Evolutionary conservation across 2,329 filamentous ascomycete species (phyloP).

Genomic region (Calonectria fujianensis): DNA sequence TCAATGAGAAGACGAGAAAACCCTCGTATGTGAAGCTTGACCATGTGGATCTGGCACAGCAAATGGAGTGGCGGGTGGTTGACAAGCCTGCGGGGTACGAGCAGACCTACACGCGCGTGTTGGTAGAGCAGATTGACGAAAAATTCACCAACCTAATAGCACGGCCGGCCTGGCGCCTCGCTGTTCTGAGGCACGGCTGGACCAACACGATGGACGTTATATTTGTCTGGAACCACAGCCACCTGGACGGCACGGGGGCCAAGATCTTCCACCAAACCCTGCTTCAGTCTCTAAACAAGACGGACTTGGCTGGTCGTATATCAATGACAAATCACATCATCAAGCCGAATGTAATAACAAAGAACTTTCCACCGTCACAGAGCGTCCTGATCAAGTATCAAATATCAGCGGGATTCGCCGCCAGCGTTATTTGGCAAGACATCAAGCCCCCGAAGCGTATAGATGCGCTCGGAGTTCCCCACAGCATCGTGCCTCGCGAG

Average conservation of each 20-base stretch:
- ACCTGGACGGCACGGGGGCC: conserved; percentile 38
- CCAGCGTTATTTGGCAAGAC: conserved; percentile 36
- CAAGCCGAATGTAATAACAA: background rate
- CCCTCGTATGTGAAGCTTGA: conserved; percentile 28
- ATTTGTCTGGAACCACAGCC: conserved; percentile 41
- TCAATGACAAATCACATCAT: conserved; percentile 29
- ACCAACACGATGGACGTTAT: conserved; percentile 33
- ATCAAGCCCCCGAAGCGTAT: conserved; percentile 23
- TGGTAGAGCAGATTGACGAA: conserved; percentile 9
- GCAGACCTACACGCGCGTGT: background rate
- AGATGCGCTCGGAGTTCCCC: conserved; percentile 44
- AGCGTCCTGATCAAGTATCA: conserved; percentile 43
- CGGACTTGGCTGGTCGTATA: background rate
- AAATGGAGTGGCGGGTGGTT: conserved; percentile 28
- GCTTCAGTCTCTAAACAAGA: conserved; percentile 34
- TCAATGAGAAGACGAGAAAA: conserved; percentile 7
- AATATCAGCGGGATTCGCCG: conserved; percentile 28
- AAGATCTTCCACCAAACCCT: conserved; percentile 44
- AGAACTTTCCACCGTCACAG: conserved; percentile 42
- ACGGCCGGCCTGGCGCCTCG: conserved; percentile 32
- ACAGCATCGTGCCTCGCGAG: conserved; percentile 29
- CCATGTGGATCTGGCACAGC: conserved; percentile 16
- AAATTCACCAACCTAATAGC: conserved; percentile 2
- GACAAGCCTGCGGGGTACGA: conserved; percentile 21
- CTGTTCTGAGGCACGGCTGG: conserved; percentile 10